Percentiles rank a stretch among this genome's conserved stretches.
Evolutionary conservation across 176 grass and related monocot species (phyloP).

Genomic region (Phoenix roebelenii): DNA sequence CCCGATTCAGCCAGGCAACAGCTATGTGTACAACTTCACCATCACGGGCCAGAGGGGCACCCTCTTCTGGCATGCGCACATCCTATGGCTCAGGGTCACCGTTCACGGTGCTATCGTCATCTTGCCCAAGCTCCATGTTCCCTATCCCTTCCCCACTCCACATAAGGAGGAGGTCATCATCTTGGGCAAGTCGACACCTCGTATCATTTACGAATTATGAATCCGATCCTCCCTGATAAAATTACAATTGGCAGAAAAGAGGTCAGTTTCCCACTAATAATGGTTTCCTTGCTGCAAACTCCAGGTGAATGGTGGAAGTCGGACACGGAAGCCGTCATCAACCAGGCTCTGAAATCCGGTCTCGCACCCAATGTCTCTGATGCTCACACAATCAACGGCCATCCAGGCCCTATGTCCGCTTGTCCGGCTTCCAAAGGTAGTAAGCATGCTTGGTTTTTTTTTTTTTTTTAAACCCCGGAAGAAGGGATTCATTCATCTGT

Average conservation of each 20-base stretch:
- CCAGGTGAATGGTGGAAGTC: conserved; percentile 19
- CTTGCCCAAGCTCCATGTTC: conserved; percentile 7
- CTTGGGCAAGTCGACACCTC: not conserved
- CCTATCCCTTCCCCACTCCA: conserved; percentile 2
- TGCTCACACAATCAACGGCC: conserved; percentile 11
- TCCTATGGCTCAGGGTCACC: not conserved
- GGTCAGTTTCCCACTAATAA: no score
- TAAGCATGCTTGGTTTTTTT: no score
- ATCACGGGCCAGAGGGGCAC: conserved; percentile 9
- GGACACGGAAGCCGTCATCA: conserved; percentile 1
- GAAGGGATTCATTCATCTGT: no score
- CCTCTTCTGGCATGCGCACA: conserved; percentile 7
- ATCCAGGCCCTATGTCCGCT: not conserved
- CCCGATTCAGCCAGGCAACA: not conserved
- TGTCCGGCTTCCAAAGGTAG: not conserved
- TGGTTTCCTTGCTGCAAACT: no score
- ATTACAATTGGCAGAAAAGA: no score
- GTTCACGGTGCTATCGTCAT: conserved; percentile 14
- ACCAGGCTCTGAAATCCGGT: not conserved
- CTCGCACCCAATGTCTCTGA: conserved; percentile 2
- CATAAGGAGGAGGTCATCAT: not conserved
- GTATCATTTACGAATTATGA: no score
- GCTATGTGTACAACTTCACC: conserved; percentile 15
- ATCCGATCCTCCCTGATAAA: no score
- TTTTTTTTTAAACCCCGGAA: no score